A percentile compares a stretch with the other conserved stretches of the same genome.
These are phyloP conservation scores for Termitomyces sp. DNA, from an alignment of 768 basidiomycete genomes.

Conservation along the genomic window DNA sequence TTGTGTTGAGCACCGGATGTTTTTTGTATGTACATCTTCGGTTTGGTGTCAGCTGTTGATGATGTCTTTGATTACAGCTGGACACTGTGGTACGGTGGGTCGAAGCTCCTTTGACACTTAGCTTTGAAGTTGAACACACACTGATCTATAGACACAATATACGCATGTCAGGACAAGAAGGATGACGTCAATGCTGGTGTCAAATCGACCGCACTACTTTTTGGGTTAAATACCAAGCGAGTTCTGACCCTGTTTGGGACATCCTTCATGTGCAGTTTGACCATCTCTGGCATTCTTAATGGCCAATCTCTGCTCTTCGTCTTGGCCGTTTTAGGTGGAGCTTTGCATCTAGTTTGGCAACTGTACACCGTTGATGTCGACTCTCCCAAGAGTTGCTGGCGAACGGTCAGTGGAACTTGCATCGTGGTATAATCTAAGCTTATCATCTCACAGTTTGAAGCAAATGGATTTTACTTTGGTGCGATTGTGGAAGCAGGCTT, in stretches of 20 bases:
- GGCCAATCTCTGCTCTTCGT: slow-evolving; percentile 15
- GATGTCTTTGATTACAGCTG: slow-evolving; percentile 3
- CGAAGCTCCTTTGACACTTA: background rate
- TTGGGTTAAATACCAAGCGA: slow-evolving; percentile 40
- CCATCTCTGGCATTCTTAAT: slow-evolving; percentile 25
- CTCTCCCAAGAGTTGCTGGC: slow-evolving; percentile 13
- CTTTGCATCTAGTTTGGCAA: slow-evolving; percentile 11
- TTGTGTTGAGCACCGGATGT: slow-evolving; percentile 2
- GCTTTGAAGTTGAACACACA: background rate
- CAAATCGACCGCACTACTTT: slow-evolving; percentile 62
- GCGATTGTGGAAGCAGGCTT: slow-evolving; percentile 7
- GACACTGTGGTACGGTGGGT: slow-evolving; percentile 20
- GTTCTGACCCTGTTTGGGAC: slow-evolving; percentile 40
- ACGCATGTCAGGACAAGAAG: slow-evolving; percentile 55
- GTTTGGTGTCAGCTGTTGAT: background rate
- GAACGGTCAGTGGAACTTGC: background rate
- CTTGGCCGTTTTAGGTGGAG: slow-evolving; percentile 7
- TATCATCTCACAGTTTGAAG: slow-evolving; percentile 5
- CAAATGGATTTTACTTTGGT: slow-evolving; percentile 13
- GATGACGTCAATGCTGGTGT: slow-evolving; percentile 59
- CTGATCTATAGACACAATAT: slow-evolving; percentile 43
- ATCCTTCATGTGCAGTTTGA: slow-evolving; percentile 21
- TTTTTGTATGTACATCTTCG: slow-evolving; percentile 1
- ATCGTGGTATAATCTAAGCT: background rate
- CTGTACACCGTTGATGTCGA: slow-evolving; percentile 11